Evolutionary conservation across 805 yeast genomes (phyloP), one percentile per base, ranked within the genome.

Genomic region (Candida lessepsii): DNA sequence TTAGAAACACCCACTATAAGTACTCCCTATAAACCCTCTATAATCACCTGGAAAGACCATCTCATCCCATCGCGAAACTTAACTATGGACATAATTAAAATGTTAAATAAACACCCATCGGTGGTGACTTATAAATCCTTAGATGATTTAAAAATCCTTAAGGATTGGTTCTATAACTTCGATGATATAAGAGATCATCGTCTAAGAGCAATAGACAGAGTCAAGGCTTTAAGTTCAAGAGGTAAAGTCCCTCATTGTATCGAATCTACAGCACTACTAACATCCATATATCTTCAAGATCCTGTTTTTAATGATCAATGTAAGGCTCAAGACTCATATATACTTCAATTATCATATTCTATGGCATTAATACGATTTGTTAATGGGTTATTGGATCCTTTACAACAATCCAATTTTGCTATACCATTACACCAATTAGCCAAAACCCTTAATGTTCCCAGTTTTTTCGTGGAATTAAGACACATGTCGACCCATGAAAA

Each of bases 401-500:
- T 75, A 35, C 99, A 93, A 60, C 86, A 81, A 51, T 77, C 89
- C 1, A 76, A 72, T 31, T 82, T 65, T 55, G 96, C 96, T 0
- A 75, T 84, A 11, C 90, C 97, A 5, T 63, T 93, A 50, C 83
- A 84, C 46, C 71, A 73, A 5, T 61, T 93, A 17, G 98, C 98
- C 0, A 73, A 67, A 39, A 73, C 74, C 31, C 61, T 86, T 16
- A 75, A 77, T 1, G 65, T 93, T 17, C 96, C 98, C 0, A 70
- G 81, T 23, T 76, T 75, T 53, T 88, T 93, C 60, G 99, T 93
- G 1, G 99, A 93, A 54, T 56, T 88, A 21, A 71, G 99, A 41
- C 98, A 93, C 59, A 76, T 78, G 52, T 90, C 95, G 4, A 91
- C 99, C 0, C 99, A 93, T 59, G 98, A 91, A 52, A 66, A 70